A percentile compares a stretch with the other conserved stretches of the same genome.
phyloP scores from a whole-genome alignment of 495 filamentous ascomycete species.

The Cenococcum geophilum region DNA sequence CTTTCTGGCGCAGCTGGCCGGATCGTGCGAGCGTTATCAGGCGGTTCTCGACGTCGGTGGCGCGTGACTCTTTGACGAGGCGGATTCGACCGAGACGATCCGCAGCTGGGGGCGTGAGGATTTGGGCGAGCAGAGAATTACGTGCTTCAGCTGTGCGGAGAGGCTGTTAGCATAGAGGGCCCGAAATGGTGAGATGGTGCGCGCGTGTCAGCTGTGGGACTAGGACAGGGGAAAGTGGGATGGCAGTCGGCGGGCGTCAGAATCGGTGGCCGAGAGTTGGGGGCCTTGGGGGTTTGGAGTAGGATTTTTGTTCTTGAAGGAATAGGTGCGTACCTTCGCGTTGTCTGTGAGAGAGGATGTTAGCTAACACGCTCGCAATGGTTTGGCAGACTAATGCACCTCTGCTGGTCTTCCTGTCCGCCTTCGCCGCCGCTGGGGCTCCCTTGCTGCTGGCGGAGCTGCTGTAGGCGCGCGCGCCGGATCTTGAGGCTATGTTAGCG shows the following conservation, averaged over 20 bases:
- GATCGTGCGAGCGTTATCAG: constrained; percentile 84
- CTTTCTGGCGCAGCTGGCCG: constrained; percentile 78
- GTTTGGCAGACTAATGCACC: constrained; percentile 40
- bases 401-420: constrained; percentile 59
- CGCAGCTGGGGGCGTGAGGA: constrained; percentile 87
- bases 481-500: constrained; percentile 51
- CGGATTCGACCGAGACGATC: constrained; percentile 92
- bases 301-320: constrained; percentile 2
- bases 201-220: constrained; percentile 12
- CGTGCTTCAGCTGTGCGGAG: constrained; percentile 56
- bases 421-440: constrained; percentile 40
- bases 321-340: constrained; percentile 53
- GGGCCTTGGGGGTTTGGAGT: background rate
- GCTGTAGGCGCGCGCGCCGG: constrained; percentile 78
- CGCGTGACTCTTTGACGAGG: constrained; percentile 88
- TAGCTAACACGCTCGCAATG: constrained; percentile 2
- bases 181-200: too few relatives aligned
- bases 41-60: constrained; percentile 82
- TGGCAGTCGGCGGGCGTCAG: background rate
- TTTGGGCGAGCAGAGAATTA: constrained; percentile 74
- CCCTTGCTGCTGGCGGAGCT: constrained; percentile 67
- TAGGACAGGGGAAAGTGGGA: constrained; percentile 26
- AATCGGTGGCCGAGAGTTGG: constrained; percentile 2
- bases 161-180: too few relatives aligned
- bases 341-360: constrained; percentile 44